Percentiles rank a stretch among this genome's conserved stretches.
Evolutionary conservation across 2,329 filamentous ascomycete species (phyloP).

Genomic region (Atkinsonella hypoxylon): DNA sequence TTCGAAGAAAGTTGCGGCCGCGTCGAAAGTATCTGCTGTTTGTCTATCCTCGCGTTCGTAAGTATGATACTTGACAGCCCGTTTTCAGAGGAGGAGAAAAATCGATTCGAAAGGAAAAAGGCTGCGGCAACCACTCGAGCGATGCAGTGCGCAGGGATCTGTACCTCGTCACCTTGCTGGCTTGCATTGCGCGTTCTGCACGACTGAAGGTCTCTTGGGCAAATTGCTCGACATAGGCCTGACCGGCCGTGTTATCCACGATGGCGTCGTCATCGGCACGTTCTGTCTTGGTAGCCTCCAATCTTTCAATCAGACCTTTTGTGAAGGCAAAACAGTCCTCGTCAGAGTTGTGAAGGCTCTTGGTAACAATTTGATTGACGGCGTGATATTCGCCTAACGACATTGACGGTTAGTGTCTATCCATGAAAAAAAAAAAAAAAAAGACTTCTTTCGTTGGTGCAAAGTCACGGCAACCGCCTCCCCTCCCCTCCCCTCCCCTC

Average conservation of each 20-base stretch:
- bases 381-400: slow-evolving; percentile 73
- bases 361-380: slow-evolving; percentile 79
- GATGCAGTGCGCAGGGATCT: background rate
- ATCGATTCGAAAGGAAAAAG: too few relatives aligned
- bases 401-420: slow-evolving; percentile 4
- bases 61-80: background rate
- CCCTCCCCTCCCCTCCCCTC: too few relatives aligned
- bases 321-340: slow-evolving; percentile 73
- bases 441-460: background rate
- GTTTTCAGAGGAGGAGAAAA: background rate
- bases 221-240: slow-evolving; percentile 91
- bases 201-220: slow-evolving; percentile 77
- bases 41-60: slow-evolving; percentile 39
- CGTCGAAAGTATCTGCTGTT: slow-evolving; percentile 89
- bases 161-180: slow-evolving; percentile 72
- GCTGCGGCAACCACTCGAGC: background rate
- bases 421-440: background rate
- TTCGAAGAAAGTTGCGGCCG: slow-evolving; percentile 85
- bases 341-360: slow-evolving; percentile 65
- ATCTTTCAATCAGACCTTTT: slow-evolving; percentile 74
- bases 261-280: slow-evolving; percentile 73
- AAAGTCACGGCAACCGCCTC: too few relatives aligned
- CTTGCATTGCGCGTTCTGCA: slow-evolving; percentile 69
- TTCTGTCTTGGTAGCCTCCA: slow-evolving; percentile 52
- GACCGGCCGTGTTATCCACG: slow-evolving; percentile 71